These are phyloP conservation scores for Fusarium dimerum DNA, from an alignment of 2,329 filamentous ascomycete genomes.

Conservation along the genomic window DNA sequence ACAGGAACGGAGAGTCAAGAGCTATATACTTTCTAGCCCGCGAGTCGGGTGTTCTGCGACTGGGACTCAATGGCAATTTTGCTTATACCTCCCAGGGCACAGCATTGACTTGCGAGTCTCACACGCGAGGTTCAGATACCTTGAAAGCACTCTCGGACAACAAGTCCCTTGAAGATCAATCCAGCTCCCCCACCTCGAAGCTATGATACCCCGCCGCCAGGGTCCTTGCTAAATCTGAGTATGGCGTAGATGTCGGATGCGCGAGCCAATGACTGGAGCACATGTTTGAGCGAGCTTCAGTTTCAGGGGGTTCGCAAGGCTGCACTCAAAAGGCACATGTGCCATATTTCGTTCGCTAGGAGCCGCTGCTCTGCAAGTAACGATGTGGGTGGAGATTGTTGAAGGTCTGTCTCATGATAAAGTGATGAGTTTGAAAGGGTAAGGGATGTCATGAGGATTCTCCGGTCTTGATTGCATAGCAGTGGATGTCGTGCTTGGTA, in stretches of 20 bases:
- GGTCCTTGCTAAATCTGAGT: conserved; percentile 10
- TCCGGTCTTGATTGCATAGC: not conserved
- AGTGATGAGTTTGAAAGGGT: conserved; percentile 12
- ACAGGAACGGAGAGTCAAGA: conserved; percentile 19
- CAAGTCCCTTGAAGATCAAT: conserved; percentile 21
- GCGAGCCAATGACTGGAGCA: conserved; percentile 46
- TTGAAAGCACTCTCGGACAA: conserved; percentile 17
- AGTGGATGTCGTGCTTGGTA: too few relatives aligned
- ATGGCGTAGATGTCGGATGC: conserved; percentile 14
- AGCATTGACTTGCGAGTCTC: conserved; percentile 14
- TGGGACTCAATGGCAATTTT: not conserved
- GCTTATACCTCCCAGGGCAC: not conserved
- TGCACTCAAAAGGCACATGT: conserved; percentile 26
- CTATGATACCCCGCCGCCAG: conserved; percentile 27
- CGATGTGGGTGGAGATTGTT: conserved; percentile 24
- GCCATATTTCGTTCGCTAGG: conserved; percentile 27
- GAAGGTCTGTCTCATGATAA: conserved; percentile 11
- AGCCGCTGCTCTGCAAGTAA: conserved; percentile 13
- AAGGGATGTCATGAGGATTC: not conserved
- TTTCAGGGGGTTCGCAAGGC: conserved; percentile 27
- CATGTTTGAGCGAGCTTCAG: conserved; percentile 36
- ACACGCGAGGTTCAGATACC: conserved; percentile 16
- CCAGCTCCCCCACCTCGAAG: conserved; percentile 22
- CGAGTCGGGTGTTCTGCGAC: conserved; percentile 4
- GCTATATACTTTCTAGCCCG: conserved; percentile 22